Evolutionary conservation across 2,329 filamentous ascomycete genomes (phyloP).

Genomic region (Lachnellula suecica): DNA sequence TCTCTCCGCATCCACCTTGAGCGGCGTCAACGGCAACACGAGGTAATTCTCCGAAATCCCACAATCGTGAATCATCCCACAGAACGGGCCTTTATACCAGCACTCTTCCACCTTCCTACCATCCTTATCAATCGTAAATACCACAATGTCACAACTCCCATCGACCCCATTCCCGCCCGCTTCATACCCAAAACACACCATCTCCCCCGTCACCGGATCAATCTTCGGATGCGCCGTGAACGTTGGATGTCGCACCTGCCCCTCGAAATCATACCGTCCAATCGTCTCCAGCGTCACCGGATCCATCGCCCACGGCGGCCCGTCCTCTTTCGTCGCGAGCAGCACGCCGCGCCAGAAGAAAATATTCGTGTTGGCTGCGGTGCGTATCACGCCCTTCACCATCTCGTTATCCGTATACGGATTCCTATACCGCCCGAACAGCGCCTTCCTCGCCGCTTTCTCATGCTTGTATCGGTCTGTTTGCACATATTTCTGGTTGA

Average conservation of each 20-base stretch:
- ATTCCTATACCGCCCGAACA: constrained; percentile 59
- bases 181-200: constrained; percentile 52
- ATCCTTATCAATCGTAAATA: constrained; percentile 45
- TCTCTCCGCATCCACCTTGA: constrained; percentile 44
- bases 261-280: constrained; percentile 48
- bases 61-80: constrained; percentile 53
- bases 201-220: constrained; percentile 50
- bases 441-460: constrained; percentile 17
- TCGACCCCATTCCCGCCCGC: constrained; percentile 44
- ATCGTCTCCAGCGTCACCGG: constrained; percentile 48
- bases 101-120: constrained; percentile 46
- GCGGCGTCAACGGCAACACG: constrained; percentile 46
- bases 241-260: constrained; percentile 45
- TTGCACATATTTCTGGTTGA: constrained; percentile 33
- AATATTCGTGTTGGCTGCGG: constrained; percentile 60
- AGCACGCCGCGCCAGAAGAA: constrained; percentile 55
- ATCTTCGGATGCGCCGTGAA: constrained; percentile 55
- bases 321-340: constrained; percentile 52
- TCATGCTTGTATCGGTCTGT: constrained; percentile 33
- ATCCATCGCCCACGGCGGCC: constrained; percentile 51
- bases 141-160: constrained; percentile 42
- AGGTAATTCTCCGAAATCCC: constrained; percentile 48
- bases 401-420: constrained; percentile 55
- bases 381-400: constrained; percentile 54
- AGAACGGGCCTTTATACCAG: constrained; percentile 50